Evolutionary conservation across 2,329 filamentous ascomycete genomes (phyloP).

Genomic region (Dactylellina sp.): DNA sequence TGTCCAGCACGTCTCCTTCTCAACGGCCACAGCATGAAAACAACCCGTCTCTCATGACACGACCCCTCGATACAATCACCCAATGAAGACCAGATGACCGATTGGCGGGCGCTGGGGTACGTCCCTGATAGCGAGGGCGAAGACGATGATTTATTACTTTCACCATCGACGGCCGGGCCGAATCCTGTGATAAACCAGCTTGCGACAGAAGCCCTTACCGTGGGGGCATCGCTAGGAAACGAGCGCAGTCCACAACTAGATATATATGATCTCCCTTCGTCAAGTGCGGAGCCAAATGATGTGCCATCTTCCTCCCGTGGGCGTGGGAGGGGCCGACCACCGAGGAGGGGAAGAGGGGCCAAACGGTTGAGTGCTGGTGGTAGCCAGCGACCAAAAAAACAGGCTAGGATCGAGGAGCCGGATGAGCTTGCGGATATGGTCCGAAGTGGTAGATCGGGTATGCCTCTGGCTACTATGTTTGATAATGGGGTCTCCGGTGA

Average conservation of each 20-base stretch:
- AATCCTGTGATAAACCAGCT: not conserved
- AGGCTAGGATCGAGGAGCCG: constrained; percentile 30
- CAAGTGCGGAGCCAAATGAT: constrained; percentile 28
- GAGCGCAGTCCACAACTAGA: constrained; percentile 10
- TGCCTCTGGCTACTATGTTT: not conserved
- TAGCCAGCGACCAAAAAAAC: constrained; percentile 36
- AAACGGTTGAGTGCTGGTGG: constrained; percentile 48
- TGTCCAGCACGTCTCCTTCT: constrained; percentile 15
- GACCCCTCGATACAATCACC: constrained; percentile 32
- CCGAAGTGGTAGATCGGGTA: not conserved
- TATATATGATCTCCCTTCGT: constrained; percentile 42
- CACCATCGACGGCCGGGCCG: constrained; percentile 9
- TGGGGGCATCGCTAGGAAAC: constrained; percentile 6
- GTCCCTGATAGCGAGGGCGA: constrained; percentile 61
- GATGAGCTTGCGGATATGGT: constrained; percentile 7
- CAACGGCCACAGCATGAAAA: not conserved
- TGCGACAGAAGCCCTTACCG: constrained; percentile 8
- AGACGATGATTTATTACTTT: constrained; percentile 54
- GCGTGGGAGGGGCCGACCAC: constrained; percentile 40
- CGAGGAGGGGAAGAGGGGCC: constrained; percentile 30
- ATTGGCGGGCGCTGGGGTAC: constrained; percentile 60
- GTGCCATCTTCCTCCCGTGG: constrained; percentile 5
- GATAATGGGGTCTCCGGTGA: not conserved
- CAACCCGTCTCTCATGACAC: constrained; percentile 8
- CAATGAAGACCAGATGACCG: constrained; percentile 58